Conservation (phyloP, 2,329 filamentous ascomycete genomes). For the Rachicladosporium sp. region DNA sequence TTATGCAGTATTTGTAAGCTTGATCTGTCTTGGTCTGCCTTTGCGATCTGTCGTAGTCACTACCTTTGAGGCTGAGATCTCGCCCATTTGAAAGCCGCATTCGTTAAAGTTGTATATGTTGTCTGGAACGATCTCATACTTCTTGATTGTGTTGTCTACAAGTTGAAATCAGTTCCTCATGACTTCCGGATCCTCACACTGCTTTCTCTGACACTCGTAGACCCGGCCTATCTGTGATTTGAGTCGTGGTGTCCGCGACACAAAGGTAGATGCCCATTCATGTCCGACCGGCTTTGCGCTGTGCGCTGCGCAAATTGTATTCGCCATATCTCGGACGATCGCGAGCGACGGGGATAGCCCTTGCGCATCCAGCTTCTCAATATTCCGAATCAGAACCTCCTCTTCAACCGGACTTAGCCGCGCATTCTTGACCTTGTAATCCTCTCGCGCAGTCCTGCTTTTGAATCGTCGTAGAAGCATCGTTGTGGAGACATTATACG, state of each 20-base stretch:
- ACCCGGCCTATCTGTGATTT: neutral
- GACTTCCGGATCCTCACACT: neutral
- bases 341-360: too few species aligned
- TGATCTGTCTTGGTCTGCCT: neutral
- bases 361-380: too few species aligned
- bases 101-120: neutral
- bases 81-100: neutral
- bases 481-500: too few species aligned
- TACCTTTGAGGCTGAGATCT: neutral
- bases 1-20: neutral
- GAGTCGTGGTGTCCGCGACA: neutral
- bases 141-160: too few species aligned
- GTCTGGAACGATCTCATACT: neutral
- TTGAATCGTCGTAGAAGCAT: too few species aligned
- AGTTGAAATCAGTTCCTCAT: too few species aligned
- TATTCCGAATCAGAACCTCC: too few species aligned
- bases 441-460: too few species aligned
- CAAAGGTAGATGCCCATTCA: constrained; percentile 1
- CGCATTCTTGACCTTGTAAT: too few species aligned
- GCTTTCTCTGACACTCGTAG: neutral
- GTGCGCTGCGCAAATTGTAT: neutral
- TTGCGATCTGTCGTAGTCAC: neutral
- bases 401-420: too few species aligned
- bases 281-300: neutral
- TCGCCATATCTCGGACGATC: neutral